These are phyloP conservation scores for Cladosporium sp. DNA, from an alignment of 2,329 filamentous ascomycete genomes.

Conservation along the genomic window DNA sequence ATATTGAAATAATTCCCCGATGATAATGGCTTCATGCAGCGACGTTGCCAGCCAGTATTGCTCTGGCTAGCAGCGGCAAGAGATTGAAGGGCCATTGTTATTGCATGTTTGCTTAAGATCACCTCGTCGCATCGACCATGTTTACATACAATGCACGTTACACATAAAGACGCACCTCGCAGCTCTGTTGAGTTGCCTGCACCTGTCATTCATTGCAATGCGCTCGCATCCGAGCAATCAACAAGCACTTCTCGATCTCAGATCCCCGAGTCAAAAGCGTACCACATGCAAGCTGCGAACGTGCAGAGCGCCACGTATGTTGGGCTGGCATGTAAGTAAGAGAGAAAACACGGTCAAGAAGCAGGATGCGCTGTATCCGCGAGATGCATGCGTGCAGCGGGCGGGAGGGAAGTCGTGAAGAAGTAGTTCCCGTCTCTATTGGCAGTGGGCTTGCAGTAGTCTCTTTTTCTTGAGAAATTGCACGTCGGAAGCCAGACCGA, in stretches of 20 bases:
- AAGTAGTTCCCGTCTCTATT: background rate
- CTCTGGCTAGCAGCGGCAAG: background rate
- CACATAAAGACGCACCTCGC: too few relatives aligned
- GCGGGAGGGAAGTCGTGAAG: background rate
- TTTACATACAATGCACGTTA: background rate
- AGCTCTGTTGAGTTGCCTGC: too few relatives aligned
- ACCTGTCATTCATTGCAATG: background rate
- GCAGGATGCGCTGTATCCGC: background rate
- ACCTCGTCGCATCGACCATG: background rate
- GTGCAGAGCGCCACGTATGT: conserved; percentile 6
- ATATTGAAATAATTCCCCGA: background rate
- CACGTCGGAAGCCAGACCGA: background rate
- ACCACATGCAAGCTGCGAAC: background rate
- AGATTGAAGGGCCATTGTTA: too few relatives aligned
- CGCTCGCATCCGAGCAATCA: background rate
- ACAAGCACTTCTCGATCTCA: background rate
- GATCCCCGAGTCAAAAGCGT: background rate
- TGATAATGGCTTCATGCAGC: background rate
- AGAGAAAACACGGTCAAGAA: background rate
- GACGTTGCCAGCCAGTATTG: background rate
- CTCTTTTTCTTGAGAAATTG: background rate
- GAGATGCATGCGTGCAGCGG: background rate
- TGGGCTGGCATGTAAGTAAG: background rate
- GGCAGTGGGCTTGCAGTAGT: background rate
- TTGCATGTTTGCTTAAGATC: background rate